A percentile compares a stretch with the other conserved stretches of the same genome.
phyloP scores from a whole-genome alignment of 768 basidiomycete genomes.

The Omphalotus guepiniiformis region DNA sequence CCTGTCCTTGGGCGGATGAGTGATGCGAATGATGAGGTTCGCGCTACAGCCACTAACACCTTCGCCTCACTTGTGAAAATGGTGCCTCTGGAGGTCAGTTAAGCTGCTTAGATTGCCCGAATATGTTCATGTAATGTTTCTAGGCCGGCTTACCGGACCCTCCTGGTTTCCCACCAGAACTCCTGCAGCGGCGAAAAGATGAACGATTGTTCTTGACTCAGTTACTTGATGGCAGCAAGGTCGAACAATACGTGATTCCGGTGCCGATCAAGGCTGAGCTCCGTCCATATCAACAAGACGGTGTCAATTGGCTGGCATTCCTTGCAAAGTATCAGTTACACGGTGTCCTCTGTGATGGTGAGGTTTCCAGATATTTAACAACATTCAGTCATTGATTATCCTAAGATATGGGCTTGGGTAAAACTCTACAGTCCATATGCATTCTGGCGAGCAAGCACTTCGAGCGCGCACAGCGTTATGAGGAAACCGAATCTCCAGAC shows the following conservation, averaged over 20 bases:
- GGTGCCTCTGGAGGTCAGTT: slow-evolving; percentile 88
- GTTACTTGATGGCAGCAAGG: slow-evolving; percentile 91
- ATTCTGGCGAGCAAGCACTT: slow-evolving; percentile 92
- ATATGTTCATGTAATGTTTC: neutral
- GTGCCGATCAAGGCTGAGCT: slow-evolving; percentile 89
- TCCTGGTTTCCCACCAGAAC: slow-evolving; percentile 82
- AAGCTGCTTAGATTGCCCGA: neutral
- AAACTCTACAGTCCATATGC: slow-evolving; percentile 96
- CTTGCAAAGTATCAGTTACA: slow-evolving; percentile 96
- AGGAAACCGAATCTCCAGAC: slow-evolving; percentile 66
- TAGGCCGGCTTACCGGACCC: slow-evolving; percentile 98
- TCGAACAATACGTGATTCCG: slow-evolving; percentile 85
- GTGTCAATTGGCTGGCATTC: slow-evolving; percentile 98
- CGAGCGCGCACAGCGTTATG: slow-evolving; percentile 71
- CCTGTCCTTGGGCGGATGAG: slow-evolving; percentile 98
- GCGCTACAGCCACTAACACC: slow-evolving; percentile 92
- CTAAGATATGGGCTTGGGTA: slow-evolving; percentile 97
- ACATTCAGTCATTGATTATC: slow-evolving; percentile 8
- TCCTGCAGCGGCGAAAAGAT: slow-evolving; percentile 78
- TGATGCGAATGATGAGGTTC: slow-evolving; percentile 86
- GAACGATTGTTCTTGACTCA: slow-evolving; percentile 93
- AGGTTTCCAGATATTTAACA: neutral
- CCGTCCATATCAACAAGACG: slow-evolving; percentile 97
- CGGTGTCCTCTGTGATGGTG: slow-evolving; percentile 96
- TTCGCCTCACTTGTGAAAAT: slow-evolving; percentile 98